These are phyloP conservation scores for Endothia cerciana DNA, from an alignment of 2,329 filamentous ascomycete genomes.

Conservation along the genomic window DNA sequence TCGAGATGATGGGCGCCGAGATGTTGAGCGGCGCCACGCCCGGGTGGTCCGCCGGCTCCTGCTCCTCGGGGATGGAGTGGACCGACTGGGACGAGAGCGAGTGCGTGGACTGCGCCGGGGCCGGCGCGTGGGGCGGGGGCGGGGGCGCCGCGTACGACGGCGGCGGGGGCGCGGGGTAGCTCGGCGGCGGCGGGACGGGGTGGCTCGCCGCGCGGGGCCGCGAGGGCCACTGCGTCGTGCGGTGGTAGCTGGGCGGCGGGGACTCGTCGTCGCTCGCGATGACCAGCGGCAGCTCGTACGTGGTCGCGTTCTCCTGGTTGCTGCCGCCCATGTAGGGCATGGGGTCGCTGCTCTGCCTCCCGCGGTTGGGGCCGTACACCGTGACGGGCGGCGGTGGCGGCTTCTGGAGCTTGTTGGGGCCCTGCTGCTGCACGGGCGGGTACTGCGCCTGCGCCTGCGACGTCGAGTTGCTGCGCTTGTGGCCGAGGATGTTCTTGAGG, in stretches of 20 bases:
- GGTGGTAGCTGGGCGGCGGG: conserved; percentile 13
- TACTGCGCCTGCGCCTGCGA: conserved; percentile 12
- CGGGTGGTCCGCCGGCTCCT: conserved; percentile 2
- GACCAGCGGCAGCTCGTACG: conserved; percentile 33
- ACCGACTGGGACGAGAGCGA: conserved; percentile 26
- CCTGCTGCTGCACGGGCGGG: conserved; percentile 20
- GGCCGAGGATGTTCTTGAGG: conserved; percentile 25
- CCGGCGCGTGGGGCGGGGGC: conserved; percentile 4
- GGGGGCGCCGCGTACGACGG: conserved; percentile 32
- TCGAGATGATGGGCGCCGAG: conserved; percentile 52
- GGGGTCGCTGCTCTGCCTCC: conserved; percentile 27
- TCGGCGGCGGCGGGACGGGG: conserved; percentile 12
- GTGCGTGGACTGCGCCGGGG: conserved; percentile 21
- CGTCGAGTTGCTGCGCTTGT: conserved; percentile 26
- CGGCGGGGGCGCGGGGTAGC: conserved; percentile 23
- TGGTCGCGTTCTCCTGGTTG: conserved; percentile 21
- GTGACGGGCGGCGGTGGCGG: conserved; percentile 3
- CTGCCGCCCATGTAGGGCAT: conserved; percentile 21
- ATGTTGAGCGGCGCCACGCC: conserved; percentile 41
- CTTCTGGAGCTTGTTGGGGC: conserved; percentile 19
- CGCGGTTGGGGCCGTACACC: conserved; percentile 21
- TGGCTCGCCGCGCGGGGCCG: conserved; percentile 22
- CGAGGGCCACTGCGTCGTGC: conserved; percentile 24
- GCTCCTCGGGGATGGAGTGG: conserved; percentile 6
- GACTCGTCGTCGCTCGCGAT: conserved; percentile 36